Evolutionary conservation across 2,329 filamentous ascomycete species (phyloP), one percentile per base, ranked within the genome.

Genomic region (Exophiala aquamarina): DNA sequence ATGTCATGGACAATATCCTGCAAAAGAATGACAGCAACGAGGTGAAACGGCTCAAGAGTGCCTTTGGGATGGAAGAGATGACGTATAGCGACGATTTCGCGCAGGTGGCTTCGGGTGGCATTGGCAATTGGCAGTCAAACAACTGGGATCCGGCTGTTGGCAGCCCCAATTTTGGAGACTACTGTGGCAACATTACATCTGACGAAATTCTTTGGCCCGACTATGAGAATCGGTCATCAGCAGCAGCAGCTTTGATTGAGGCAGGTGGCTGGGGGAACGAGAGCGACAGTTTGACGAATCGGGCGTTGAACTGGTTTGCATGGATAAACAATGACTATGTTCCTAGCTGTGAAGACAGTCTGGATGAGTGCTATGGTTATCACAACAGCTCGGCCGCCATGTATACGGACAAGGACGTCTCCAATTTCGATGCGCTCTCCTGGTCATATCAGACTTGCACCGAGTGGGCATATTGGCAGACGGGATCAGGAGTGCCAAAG

Each of bases 381-480:
- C 69, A 78, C 57, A 75, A 82, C 50, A 54, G 49, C 3, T 57
- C 59, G 5, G 70, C 70, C 0, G 69, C 59, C 48, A 79, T 75
- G 59, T 61, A 68, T 23, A 62, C 71, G 56, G 69, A 74, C 48
- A 68, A 70, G 51, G 61, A 74, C 20, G 56, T 53, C 2, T 66
- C 72, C 46, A 59, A 56, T n/a, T 78, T 72, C 69, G 66, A 73
- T 19, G 63, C 68, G 21, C 34, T 60, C 18, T 58, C 55, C 44
- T 84, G 81, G 81, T 65, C 69, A 14, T 84, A 82, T 58, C 81
- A 82, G 59, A 75, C 76, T 46, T 78, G 75, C 62, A 73, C 70
- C 0, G 66, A 76, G 75, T 93, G 87, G 87, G 89, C 88, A 8
- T 93, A 81, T 67, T 80, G 91, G 40, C 79, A 84, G 55, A 89